Evolutionary conservation across 1,139 yeast species (phyloP), one percentile per base, ranked within the genome.

Genomic region (Dujonia santamariae): DNA sequence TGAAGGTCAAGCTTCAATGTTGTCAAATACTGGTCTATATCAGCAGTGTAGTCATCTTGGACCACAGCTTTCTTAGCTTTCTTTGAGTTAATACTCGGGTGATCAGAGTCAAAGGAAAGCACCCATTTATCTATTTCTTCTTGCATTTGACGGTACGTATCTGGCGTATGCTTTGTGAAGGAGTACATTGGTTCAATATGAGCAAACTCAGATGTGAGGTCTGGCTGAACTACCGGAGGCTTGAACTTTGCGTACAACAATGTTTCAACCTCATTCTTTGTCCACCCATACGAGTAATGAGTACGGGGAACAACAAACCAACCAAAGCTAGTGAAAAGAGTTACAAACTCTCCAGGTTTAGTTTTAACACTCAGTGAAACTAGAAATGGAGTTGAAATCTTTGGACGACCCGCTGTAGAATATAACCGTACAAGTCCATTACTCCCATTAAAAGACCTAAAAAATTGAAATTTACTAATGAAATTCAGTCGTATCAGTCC

Each of bases 291-390:
- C 7, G 60, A 56, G 35, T 51, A 61, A 31, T 46, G 52, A 6
- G 47, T 39, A 30, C 48, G 50, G 3, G 61, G 62, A 7, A 67
- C 48, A 0, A 50, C 47, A 17, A 54, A 56, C 73, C 73, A 64
- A 4, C 68, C 69, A 32, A 41, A 50, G 1, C 45, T 41, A 5
- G 66, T 59, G 21, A 41, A 32, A 4, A 63, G 30, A 3, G 58
- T 60, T 31, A 43, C 44, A 34, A 42, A 45, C 2, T 35, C 36
- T 19, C 43, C 42, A 7, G 60, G 59, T 7, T 43, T n/a, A n/a
- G 9, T 16, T 8, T 27, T 13, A n/a, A n/a, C n/a, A n/a, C n/a
- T n/a, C n/a, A n/a, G n/a, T n/a, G n/a, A n/a, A n/a, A n/a, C n/a
- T n/a, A n/a, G n/a, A n/a, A n/a, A n/a, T n/a, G n/a, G n/a, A n/a